phyloP scores from a whole-genome alignment of 257 asterid species.

The Anisodus acutangulus region DNA sequence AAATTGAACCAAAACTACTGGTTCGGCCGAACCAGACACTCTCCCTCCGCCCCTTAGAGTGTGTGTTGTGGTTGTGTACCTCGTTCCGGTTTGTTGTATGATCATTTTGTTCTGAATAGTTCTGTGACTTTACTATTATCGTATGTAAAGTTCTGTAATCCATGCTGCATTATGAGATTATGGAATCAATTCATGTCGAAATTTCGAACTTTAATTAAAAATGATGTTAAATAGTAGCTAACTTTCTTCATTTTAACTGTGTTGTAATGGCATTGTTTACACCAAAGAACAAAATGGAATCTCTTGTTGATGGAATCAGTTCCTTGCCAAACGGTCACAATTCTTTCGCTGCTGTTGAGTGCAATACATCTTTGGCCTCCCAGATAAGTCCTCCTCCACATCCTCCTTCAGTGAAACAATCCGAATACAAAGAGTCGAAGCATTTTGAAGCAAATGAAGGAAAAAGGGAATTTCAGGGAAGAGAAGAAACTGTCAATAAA shows the following conservation, averaged over 20 bases:
- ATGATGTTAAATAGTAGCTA: constrained; percentile 21
- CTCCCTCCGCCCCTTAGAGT: too few species aligned
- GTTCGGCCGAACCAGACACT: too few species aligned
- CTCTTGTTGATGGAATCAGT: constrained; percentile 67
- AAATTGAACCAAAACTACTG: too few species aligned
- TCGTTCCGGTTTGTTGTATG: neutral
- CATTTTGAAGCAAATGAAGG: constrained; percentile 37
- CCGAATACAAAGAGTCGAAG: constrained; percentile 50
- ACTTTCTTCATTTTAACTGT: constrained; percentile 36
- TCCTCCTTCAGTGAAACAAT: constrained; percentile 50
- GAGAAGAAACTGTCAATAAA: constrained; percentile 36
- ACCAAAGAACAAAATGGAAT: constrained; percentile 56
- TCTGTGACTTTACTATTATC: neutral
- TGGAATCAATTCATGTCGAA: neutral
- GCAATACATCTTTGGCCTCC: constrained; percentile 43
- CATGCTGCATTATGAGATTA: neutral
- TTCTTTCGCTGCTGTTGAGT: constrained; percentile 44
- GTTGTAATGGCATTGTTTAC: constrained; percentile 40
- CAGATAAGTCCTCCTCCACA: constrained; percentile 57
- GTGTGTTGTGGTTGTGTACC: neutral
- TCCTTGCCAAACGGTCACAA: constrained; percentile 55
- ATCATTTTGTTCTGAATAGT: constrained; percentile 7
- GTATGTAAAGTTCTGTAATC: neutral
- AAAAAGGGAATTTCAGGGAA: constrained; percentile 28
- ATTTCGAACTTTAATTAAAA: neutral